A percentile compares a stretch with the other conserved stretches of the same genome.
Evolutionary conservation across 345 rosid genomes (phyloP).

Genomic region (Aquilaria sinensis): DNA sequence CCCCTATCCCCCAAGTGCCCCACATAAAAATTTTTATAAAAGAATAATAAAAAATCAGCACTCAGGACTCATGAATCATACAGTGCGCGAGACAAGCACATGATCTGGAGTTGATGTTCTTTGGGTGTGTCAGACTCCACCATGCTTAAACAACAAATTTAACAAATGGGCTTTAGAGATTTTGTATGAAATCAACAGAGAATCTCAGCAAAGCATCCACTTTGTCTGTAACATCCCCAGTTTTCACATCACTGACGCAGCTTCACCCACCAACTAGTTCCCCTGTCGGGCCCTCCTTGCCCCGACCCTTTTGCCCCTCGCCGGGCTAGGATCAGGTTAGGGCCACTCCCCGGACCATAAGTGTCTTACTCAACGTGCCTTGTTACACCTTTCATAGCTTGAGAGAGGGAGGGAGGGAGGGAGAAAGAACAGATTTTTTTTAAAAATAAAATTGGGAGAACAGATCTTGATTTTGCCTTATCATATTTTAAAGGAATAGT

Average conservation of each 20-base stretch:
- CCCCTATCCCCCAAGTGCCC: too few species aligned
- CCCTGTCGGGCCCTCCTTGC: slow-evolving; percentile 1
- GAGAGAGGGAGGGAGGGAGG: neutral
- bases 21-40: too few species aligned
- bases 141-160: too few species aligned
- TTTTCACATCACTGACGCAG: neutral
- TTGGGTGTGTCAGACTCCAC: too few species aligned
- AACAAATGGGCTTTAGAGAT: too few species aligned
- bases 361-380: slow-evolving; percentile 7
- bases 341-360: slow-evolving; percentile 8
- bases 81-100: too few species aligned
- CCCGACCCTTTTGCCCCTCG: neutral
- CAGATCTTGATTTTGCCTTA: too few species aligned
- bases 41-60: too few species aligned
- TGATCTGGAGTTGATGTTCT: too few species aligned
- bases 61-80: too few species aligned
- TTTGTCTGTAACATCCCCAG: slow-evolving; percentile 8
- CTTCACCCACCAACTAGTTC: neutral
- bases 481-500: too few species aligned
- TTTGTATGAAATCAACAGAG: neutral
- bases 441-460: too few species aligned
- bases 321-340: neutral
- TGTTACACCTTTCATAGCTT: neutral
- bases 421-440: neutral
- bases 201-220: neutral